These are phyloP conservation scores for Pythium aphanidermatum DNA, from an alignment of 352 stramenopile species.

Conservation along the genomic window DNA sequence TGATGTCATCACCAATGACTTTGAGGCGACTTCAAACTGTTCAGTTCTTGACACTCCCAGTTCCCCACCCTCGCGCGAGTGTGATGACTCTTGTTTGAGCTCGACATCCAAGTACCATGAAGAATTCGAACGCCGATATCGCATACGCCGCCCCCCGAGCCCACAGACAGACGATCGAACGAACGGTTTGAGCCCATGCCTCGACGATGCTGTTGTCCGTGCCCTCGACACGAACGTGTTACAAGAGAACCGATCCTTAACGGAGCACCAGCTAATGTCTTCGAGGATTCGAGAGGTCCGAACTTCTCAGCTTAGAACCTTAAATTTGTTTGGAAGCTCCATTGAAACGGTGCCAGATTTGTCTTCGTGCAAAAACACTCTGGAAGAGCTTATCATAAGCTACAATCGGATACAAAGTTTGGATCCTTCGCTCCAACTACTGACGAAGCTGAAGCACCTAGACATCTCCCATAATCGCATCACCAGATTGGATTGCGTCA, in stretches of 20 bases:
- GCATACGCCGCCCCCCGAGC: constrained; percentile 31
- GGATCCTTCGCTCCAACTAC: constrained; percentile 18
- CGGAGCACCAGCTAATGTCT: constrained; percentile 22
- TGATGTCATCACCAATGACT: too few relatives aligned
- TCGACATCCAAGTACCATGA: constrained; percentile 27
- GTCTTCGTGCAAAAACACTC: constrained; percentile 21
- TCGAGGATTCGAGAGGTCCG: constrained; percentile 14
- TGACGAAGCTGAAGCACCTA: constrained; percentile 37
- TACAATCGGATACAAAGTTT: constrained; percentile 63
- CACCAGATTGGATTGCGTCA: constrained; percentile 33
- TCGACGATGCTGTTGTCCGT: constrained; percentile 6
- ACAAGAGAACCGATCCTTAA: too few relatives aligned
- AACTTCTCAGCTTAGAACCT: constrained; percentile 25
- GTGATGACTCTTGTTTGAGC: constrained; percentile 29
- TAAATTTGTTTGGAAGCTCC: constrained; percentile 49
- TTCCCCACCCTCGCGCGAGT: too few relatives aligned
- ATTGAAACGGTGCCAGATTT: constrained; percentile 48
- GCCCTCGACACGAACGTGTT: too few relatives aligned
- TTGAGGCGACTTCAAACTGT: too few relatives aligned
- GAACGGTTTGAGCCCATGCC: neutral
- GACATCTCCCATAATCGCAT: constrained; percentile 75
- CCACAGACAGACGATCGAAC: constrained; percentile 16
- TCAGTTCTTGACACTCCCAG: too few relatives aligned
- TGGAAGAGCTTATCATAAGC: constrained; percentile 62
- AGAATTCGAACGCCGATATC: constrained; percentile 59